Conservation (phyloP, 345 rosid species). For the Brassica cretica region DNA sequence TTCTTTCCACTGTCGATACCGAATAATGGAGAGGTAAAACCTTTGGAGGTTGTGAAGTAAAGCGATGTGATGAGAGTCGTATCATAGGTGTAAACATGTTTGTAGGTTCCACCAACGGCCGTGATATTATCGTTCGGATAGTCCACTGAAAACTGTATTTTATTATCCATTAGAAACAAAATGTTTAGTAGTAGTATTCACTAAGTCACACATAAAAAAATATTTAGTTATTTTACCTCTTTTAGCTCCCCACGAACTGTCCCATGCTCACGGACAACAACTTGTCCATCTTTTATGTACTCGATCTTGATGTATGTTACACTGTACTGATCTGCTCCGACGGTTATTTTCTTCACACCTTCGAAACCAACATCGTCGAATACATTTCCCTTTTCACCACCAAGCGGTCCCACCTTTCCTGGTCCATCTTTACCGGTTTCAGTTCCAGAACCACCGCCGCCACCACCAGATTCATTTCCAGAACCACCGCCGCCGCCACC, state of each 20-base stretch:
- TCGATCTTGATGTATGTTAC: not conserved
- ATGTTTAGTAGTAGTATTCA: not conserved
- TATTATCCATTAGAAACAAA: not conserved
- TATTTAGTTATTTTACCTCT: not conserved
- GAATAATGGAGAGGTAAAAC: not conserved
- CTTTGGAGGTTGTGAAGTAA: too few relatives aligned
- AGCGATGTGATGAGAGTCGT: too few relatives aligned
- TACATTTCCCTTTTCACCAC: not conserved
- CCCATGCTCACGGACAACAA: not conserved
- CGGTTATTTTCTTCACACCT: not conserved
- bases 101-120: too few relatives aligned
- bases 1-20: not conserved
- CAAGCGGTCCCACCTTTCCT: not conserved
- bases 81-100: too few relatives aligned
- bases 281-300: not conserved
- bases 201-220: not conserved
- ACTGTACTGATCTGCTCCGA: not conserved
- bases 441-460: not conserved
- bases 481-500: not conserved
- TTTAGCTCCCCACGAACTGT: not conserved
- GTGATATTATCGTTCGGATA: too few relatives aligned
- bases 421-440: not conserved
- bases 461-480: too few relatives aligned
- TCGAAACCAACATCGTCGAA: not conserved
- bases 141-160: too few relatives aligned